phyloP scores from a whole-genome alignment of 495 filamentous ascomycete genomes.

The Neurospora sp. region DNA sequence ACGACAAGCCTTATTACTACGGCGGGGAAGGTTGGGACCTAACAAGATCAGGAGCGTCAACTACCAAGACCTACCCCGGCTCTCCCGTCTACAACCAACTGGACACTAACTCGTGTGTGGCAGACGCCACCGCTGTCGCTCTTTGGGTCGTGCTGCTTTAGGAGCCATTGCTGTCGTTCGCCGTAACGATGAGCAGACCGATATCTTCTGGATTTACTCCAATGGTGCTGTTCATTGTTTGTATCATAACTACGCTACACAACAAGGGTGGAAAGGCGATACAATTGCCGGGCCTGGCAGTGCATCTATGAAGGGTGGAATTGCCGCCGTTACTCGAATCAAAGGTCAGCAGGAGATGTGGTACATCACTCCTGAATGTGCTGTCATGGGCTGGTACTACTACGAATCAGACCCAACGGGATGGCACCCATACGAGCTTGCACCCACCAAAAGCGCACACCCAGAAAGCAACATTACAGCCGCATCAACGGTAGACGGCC shows the following conservation, averaged over 20 bases:
- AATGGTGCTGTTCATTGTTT: neutral
- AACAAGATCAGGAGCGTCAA: neutral
- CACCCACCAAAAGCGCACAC: neutral
- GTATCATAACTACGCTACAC: neutral
- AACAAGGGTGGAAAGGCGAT: no score
- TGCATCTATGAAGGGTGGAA: neutral
- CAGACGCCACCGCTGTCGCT: neutral
- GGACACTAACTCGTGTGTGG: neutral
- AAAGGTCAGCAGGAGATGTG: neutral
- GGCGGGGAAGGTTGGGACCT: neutral
- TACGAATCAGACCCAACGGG: neutral
- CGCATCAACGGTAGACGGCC: neutral
- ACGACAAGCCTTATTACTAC: neutral
- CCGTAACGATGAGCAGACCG: neutral
- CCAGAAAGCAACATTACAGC: neutral
- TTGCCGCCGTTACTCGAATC: neutral
- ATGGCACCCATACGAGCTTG: neutral
- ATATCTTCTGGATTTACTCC: neutral
- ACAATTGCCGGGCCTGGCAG: neutral
- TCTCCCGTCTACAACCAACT: neutral
- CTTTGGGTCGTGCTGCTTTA: neutral
- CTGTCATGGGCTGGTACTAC: neutral
- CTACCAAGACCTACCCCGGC: neutral
- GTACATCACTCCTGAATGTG: neutral
- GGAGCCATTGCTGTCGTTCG: neutral